Percentiles rank a stretch among this genome's conserved stretches.
phyloP scores from a whole-genome alignment of 2,329 filamentous ascomycete genomes.

The Chaetomiaceae sp. region DNA sequence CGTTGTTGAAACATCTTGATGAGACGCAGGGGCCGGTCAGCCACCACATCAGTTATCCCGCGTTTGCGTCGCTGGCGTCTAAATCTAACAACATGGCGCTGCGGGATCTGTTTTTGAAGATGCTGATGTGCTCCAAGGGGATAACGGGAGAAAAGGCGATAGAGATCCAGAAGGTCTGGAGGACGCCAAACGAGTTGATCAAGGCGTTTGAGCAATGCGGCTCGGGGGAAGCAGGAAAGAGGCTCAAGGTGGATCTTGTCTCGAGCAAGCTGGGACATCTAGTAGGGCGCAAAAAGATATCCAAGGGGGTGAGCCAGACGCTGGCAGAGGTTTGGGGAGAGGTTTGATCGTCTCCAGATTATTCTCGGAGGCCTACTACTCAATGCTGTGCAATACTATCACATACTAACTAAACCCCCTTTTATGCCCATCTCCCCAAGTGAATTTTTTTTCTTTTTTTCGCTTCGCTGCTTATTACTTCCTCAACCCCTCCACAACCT shows the following conservation, averaged over 20 bases:
- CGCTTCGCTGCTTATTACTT: too few relatives aligned
- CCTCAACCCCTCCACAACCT: slow-evolving; percentile 63
- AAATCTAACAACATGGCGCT: slow-evolving; percentile 73
- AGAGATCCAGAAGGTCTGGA: slow-evolving; percentile 75
- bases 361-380: too few relatives aligned
- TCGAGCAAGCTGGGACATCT: slow-evolving; percentile 52
- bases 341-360: too few relatives aligned
- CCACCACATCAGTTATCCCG: slow-evolving; percentile 64
- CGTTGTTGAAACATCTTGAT: slow-evolving; percentile 56
- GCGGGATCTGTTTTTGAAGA: slow-evolving; percentile 73
- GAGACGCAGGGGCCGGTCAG: slow-evolving; percentile 45
- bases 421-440: too few relatives aligned
- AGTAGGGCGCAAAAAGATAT: slow-evolving; percentile 65
- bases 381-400: too few relatives aligned
- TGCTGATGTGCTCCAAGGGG: slow-evolving; percentile 77
- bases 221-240: slow-evolving; percentile 45
- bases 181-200: slow-evolving; percentile 67
- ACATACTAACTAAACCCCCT: too few relatives aligned
- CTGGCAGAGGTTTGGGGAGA: slow-evolving; percentile 70
- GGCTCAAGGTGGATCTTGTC: slow-evolving; percentile 58
- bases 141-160: slow-evolving; percentile 74
- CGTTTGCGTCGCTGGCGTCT: slow-evolving; percentile 67
- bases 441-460: too few relatives aligned
- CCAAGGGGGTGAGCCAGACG: slow-evolving; percentile 60
- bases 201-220: slow-evolving; percentile 61